Base-by-base conservation (phyloP, 2,329 filamentous ascomycete species). In the Stachybotrys echinatus region DNA sequence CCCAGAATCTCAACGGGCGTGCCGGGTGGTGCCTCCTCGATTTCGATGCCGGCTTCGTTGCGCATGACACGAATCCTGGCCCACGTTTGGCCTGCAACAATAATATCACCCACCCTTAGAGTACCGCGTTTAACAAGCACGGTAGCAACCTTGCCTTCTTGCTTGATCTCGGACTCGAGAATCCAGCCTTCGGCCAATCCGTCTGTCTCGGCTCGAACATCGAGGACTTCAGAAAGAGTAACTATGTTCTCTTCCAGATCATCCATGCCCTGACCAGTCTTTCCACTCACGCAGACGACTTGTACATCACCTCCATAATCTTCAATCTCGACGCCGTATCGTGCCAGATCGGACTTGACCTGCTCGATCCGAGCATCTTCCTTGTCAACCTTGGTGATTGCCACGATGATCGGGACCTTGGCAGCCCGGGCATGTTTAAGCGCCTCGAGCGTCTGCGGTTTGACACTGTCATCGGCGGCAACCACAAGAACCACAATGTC, bases 341-440 rank as follows among this genome's bases (percentile, higher is more conserved):
- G 77, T 8, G 88, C 83, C 21, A 99, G 83, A 65, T 97, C 94
- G 50, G 85, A 77, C 71, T 97, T 97, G 54, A 97, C 92, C 45
- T 83, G 81, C 40, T 96, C 87, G 12, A 91, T 72, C 47, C 90
- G 83, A 5, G 88, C 85, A 52, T 89, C 87, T 52, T 87, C 83
- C 70, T 94, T 96, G 72, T 99, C 94, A 47, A 96, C 82, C 71
- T 99, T 99, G 75, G 94, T 99, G 71, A 97, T 92, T 17, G 95
- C 95, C 47, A 99, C 94, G 51, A 99, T 96, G 46, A 99, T 92
- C 5, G 94, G 92, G 1, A 97, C 94, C 53, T 88, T 87, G 47
- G 94, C 89, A 23, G 81, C 78, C 50, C 86, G 87, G 7, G 94
- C 92, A 65, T 99, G 94, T 68, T 95, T 96, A 64, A 99, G 84